Percentiles rank a stretch among this genome's conserved stretches.
phyloP scores from a whole-genome alignment of 1,139 yeast species.

The Yamadazyma sp. region DNA sequence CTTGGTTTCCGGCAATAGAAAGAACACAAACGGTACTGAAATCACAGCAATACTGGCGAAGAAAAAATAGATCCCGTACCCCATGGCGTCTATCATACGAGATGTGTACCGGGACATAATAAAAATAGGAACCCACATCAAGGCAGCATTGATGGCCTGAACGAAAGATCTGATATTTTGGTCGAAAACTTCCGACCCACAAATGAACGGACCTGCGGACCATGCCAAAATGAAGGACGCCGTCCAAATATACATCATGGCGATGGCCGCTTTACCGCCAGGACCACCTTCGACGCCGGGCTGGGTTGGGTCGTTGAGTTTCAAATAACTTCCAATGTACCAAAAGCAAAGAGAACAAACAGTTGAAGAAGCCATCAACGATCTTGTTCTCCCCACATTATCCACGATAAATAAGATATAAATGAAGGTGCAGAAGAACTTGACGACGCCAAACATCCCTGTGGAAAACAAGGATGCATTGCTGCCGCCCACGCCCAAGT shows the following conservation, averaged over 20 bases:
- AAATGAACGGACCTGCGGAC: conserved; percentile 47
- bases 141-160: conserved; percentile 45
- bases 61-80: conserved; percentile 42
- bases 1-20: conserved; percentile 41
- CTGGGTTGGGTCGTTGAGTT: conserved; percentile 37
- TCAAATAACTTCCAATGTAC: conserved; percentile 44
- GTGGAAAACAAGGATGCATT: conserved; percentile 28
- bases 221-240: conserved; percentile 44
- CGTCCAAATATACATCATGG: conserved; percentile 45
- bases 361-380: conserved; percentile 37
- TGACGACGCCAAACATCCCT: conserved; percentile 22
- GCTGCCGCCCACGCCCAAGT: conserved; percentile 11
- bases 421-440: conserved; percentile 12
- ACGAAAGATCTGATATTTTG: conserved; percentile 43
- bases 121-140: conserved; percentile 44
- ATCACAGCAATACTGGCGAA: conserved; percentile 34
- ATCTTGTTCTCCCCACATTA: conserved; percentile 16
- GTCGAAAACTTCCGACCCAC: conserved; percentile 44
- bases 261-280: conserved; percentile 45
- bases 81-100: conserved; percentile 37
- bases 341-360: conserved; percentile 42
- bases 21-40: conserved; percentile 36
- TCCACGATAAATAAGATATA: conserved; percentile 12
- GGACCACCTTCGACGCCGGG: conserved; percentile 42
- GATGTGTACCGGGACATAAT: conserved; percentile 40